phyloP scores from a whole-genome alignment of 2,329 filamentous ascomycete genomes.

The Dactylellina cionopaga region DNA sequence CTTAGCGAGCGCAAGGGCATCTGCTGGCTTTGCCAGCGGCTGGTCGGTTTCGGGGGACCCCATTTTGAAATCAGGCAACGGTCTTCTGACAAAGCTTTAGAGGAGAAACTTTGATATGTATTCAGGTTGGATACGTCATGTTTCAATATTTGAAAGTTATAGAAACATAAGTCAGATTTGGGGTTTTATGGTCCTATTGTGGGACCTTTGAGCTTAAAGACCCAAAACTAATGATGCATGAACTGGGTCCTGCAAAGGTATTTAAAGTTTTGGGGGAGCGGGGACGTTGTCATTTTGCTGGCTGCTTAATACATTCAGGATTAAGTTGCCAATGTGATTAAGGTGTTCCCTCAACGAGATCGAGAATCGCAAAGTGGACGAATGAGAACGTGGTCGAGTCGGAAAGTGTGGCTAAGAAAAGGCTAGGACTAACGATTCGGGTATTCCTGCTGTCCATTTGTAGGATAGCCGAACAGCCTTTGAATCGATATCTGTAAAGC shows the following conservation, averaged over 20 bases:
- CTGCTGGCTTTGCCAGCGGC: slow-evolving; percentile 41
- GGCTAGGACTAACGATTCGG: slow-evolving; percentile 28
- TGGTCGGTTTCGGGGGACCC: neutral
- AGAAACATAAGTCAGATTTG: neutral
- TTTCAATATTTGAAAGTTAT: neutral
- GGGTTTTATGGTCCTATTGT: neutral
- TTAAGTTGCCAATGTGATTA: too few species aligned
- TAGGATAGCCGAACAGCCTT: slow-evolving; percentile 7
- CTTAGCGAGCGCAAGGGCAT: slow-evolving; percentile 33
- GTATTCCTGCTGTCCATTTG: slow-evolving; percentile 24
- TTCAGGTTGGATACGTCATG: slow-evolving; percentile 33
- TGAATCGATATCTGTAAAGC: neutral
- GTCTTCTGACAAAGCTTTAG: neutral
- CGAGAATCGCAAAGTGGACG: slow-evolving; percentile 10
- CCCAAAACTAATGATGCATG: slow-evolving; percentile 3
- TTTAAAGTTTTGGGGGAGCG: slow-evolving; percentile 31
- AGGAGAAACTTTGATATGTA: neutral
- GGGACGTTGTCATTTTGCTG: neutral
- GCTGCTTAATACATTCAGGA: neutral
- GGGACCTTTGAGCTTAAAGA: neutral
- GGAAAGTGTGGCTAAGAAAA: slow-evolving; percentile 24
- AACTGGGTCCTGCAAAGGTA: neutral
- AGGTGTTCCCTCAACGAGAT: too few species aligned
- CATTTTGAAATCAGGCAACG: too few species aligned
- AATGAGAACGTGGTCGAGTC: neutral